Base-by-base conservation (phyloP, 2,329 filamentous ascomycete genomes). In the Cytospora piceae region DNA sequence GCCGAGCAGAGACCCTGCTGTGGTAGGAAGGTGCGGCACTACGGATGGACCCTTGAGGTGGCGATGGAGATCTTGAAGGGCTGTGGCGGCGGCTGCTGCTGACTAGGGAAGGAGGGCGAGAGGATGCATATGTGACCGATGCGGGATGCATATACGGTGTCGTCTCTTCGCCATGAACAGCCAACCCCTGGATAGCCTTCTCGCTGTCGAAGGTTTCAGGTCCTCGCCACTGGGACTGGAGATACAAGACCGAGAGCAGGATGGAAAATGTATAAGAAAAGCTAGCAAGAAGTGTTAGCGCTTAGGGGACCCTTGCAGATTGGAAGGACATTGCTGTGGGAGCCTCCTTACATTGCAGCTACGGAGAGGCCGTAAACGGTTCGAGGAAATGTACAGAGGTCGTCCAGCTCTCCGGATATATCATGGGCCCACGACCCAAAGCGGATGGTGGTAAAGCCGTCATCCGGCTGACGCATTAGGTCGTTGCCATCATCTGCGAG, bases 221-320 rank as follows among this genome's bases (percentile, higher is more conserved):
- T 20, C 34, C 51, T 7, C 61, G 61, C 46, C 34, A 37, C 12
- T 37, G 34, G 34, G 34, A 37, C 34, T 67, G 67, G 17, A 68
- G 49, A 24, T 64, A 64, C n/a, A 68, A 27, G 1, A 67, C 64
- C 17, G 67, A 64, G 9, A 67, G 37, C 8, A 69, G 59, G 34
- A 69, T 62, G 2, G 70, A 63, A 49, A 70, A 61, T 29, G 66
- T 66, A 24, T 69, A 70, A 5, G 68, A 70, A 32, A 68, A 67
- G 17, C 70, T 71, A 39, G 14, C 32, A 4, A 15, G 34, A 17
- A 22, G 1, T 15, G 29, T 58, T n/a, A 55, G 37, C 24, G 8
- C 14, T 14, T 15, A 15, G 15, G 34, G 15, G 2, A 14, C 20
- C 8, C n/a, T 4, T 53, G 37, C 24, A 22, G 12, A 64, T 2